Conservation (phyloP, 345 rosid genomes). For the Excoecaria agallocha region DNA sequence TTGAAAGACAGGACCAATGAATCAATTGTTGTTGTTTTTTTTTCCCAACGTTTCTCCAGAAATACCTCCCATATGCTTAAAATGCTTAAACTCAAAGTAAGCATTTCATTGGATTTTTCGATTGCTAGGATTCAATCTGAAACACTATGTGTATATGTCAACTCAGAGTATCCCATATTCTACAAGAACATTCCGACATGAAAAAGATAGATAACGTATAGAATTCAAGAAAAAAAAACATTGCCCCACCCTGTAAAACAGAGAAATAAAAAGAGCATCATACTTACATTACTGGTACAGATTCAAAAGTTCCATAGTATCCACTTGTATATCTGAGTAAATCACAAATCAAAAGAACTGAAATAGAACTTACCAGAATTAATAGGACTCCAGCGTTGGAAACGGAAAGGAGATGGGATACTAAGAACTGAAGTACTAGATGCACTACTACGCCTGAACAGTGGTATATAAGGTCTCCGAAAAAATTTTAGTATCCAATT, state of each 20-base stretch:
- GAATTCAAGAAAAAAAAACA: background rate
- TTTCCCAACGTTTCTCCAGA: background rate
- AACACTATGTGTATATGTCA: background rate
- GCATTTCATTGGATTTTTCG: background rate
- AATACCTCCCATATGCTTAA: background rate
- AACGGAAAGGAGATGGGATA: slow-evolving; percentile 73
- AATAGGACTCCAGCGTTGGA: slow-evolving; percentile 88
- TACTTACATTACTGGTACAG: background rate
- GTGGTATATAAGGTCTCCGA: slow-evolving; percentile 69
- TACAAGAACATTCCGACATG: background rate
- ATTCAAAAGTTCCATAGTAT: background rate
- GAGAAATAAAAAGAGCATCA: background rate
- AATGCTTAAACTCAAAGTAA: background rate
- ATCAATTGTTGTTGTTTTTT: background rate
- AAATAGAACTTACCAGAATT: slow-evolving; percentile 51
- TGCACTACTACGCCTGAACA: slow-evolving; percentile 61
- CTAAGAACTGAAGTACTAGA: slow-evolving; percentile 66
- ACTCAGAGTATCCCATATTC: background rate
- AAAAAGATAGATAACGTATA: background rate
- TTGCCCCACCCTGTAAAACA: background rate
- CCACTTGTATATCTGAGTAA: background rate
- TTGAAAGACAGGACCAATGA: background rate
- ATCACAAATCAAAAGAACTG: background rate
- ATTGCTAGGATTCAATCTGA: background rate
- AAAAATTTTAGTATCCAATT: slow-evolving; percentile 68